Base-by-base conservation (phyloP, 345 rosid species). In the Sisymbrium altissimum region DNA sequence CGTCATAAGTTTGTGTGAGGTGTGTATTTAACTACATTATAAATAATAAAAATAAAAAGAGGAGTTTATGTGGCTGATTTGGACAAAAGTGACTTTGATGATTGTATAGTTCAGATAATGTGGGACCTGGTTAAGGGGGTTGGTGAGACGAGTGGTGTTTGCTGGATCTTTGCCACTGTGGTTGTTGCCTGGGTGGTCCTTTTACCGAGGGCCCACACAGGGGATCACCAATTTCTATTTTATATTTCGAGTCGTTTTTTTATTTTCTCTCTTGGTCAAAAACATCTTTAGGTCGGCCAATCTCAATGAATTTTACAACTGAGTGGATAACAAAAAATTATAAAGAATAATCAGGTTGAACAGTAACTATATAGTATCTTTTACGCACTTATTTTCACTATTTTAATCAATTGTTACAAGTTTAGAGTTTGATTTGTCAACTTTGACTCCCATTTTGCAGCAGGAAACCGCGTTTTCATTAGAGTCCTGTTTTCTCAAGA, bases 131-230 rank as follows among this genome's bases (percentile, higher is more conserved):
- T 17, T 3, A 9, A 11, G 38, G 68, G 56, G 63, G 58, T 75
- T 60, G 79, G 79, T 75, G 74, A 75, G 79, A 68, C 44, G 68
- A 75, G 79, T 75, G 79, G 79, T 74, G 54, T 58, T 27, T 46
- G 61, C 32, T 66, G 23, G 23, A 66, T 75, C 55, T 50, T 75
- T 58, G 79, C 78, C 68, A 59, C 68, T 49, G 19, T 74, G 54
- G 78, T 74, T 64, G 77, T 73, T 64, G 77, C 56, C 39, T 54
- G 53, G n/a, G 48, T 64, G n/a, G 60, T 27, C 67, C 39, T 9
- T 10, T 58, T 18, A 10, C 23, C 27, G 4, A 18, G 43, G 63
- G 9, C 63, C 41, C 15, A 62, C 52, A 14, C 50, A 41, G 2
- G 0, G 7, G 25, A 63, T 44, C 27, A 36, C 64, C 41, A 10